Evolutionary conservation across 116 monocot species (phyloP).

Genomic region (Papilionanthe hybrid): DNA sequence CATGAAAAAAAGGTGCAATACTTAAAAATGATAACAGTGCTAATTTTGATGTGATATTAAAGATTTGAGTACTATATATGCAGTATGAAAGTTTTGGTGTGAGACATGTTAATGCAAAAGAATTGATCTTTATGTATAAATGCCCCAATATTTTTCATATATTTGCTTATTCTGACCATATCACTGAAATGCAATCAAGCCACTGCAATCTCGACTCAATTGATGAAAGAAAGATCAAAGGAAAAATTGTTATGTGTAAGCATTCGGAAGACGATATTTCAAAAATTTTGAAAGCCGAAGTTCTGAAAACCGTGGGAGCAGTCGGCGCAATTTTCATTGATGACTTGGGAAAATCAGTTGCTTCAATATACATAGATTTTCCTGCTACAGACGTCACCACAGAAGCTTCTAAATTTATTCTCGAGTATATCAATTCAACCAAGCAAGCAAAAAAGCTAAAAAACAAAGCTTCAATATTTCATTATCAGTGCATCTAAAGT

Average conservation of each 20-base stretch:
- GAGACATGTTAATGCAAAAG: no score
- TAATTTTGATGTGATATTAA: no score
- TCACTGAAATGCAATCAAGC: conserved; percentile 22
- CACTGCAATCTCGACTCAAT: conserved; percentile 51
- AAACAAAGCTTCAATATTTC: background rate
- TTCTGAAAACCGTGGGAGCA: conserved; percentile 39
- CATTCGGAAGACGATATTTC: conserved; percentile 24
- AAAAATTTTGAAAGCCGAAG: conserved; percentile 16
- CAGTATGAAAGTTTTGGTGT: no score
- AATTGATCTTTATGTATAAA: no score
- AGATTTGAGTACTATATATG: no score
- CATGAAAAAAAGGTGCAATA: no score
- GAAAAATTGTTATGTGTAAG: conserved; percentile 66
- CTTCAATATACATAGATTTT: conserved; percentile 23
- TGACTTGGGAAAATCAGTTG: conserved; percentile 26
- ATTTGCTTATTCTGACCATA: background rate
- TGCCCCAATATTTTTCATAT: background rate
- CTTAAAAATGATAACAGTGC: no score
- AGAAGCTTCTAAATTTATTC: conserved; percentile 31
- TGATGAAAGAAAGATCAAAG: conserved; percentile 45
- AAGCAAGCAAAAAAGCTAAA: conserved; percentile 45
- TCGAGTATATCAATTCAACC: conserved; percentile 61
- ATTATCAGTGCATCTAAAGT: background rate
- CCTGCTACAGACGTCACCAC: conserved; percentile 41
- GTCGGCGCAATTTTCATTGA: conserved; percentile 40